A percentile compares a stretch with the other conserved stretches of the same genome.
phyloP scores from a whole-genome alignment of 2,329 filamentous ascomycete genomes.

The Aspergillus phoenicis region DNA sequence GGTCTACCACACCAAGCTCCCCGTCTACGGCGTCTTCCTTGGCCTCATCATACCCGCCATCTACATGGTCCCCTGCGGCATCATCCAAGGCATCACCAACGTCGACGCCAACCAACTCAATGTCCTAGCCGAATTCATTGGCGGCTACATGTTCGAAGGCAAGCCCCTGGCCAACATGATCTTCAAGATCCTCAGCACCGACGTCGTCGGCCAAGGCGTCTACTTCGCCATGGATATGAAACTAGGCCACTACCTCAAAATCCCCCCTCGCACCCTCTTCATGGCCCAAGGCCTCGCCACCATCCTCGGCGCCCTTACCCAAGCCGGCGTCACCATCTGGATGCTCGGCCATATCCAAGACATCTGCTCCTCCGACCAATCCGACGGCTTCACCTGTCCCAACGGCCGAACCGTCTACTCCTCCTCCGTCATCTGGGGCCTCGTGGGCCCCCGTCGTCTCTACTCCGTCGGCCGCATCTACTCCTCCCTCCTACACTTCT shows the following conservation, averaged over 20 bases:
- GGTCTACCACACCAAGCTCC: constrained; percentile 48
- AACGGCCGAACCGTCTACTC: constrained; percentile 54
- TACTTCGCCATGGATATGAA: constrained; percentile 12
- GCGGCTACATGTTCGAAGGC: constrained; percentile 49
- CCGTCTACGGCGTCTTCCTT: constrained; percentile 48
- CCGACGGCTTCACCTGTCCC: constrained; percentile 54
- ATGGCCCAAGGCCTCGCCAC: constrained; percentile 53
- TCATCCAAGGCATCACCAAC: constrained; percentile 50
- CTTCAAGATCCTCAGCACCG: constrained; percentile 22
- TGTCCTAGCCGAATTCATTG: constrained; percentile 49
- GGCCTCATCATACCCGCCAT: constrained; percentile 45
- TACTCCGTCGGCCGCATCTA: constrained; percentile 54
- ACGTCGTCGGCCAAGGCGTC: constrained; percentile 31
- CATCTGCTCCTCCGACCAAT: constrained; percentile 46
- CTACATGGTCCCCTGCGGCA: constrained; percentile 50
- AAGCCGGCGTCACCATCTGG: constrained; percentile 43
- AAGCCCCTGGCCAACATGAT: constrained; percentile 38
- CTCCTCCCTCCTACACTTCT: constrained; percentile 52
- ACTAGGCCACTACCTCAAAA: constrained; percentile 40
- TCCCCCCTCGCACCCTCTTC: constrained; percentile 53
- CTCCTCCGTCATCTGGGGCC: constrained; percentile 55
- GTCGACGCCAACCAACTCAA: constrained; percentile 49
- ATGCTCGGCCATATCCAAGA: constrained; percentile 45
- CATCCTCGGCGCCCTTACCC: constrained; percentile 50
- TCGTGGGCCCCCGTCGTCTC: constrained; percentile 54